Base-by-base conservation (phyloP, 139 green algal species). In the Coelastrella sp. region DNA sequence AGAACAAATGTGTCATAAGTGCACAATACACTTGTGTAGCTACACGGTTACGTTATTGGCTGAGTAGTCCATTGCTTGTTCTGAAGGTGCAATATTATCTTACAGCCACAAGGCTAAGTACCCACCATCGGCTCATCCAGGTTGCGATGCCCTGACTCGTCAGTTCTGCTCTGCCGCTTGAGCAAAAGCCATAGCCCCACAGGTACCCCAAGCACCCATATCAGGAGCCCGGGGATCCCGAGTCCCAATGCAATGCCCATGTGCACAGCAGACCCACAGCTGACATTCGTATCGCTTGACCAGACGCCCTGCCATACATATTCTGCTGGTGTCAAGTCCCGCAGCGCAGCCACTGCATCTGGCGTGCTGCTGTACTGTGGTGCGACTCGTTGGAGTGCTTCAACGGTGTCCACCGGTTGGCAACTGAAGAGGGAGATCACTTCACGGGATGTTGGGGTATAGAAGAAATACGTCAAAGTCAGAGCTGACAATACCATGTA, bases 181-280 rank as follows among this genome's bases (percentile, higher is more conserved):
- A 83, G 76, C 35, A 41, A 30, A 21, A 83, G 23, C 57, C 57
- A 66, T 35, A 83, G 57, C 5, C n/a, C 57, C 5, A 83, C 2
- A 9, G 76, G 76, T n/a, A 83, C n/a, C 35, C 76, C 76, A 53
- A 83, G 57, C n/a, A 59, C 37, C 25, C n/a, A 83, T 25, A 51
- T 32, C n/a, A 83, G 53, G 38, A 83, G 25, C 0, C 76, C 76
- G 17, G 76, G 76, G 2, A 83, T 32, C 1, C 76, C 76, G 4
- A 62, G 37, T 0, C 25, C 57, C 40, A 73, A 30, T 2, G 63
- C 76, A 62, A 83, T 25, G 15, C 25, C 57, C 21, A 57, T 5
- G 25, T 83, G 76, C 9, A 7, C 34, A 5, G 27, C 1, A 23
- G 30, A 50, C 7, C 30, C 72, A 43, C 75, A 82, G 35, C 32